phyloP scores from a whole-genome alignment of 352 stramenopile species.

The Thraustotheca clavata region DNA sequence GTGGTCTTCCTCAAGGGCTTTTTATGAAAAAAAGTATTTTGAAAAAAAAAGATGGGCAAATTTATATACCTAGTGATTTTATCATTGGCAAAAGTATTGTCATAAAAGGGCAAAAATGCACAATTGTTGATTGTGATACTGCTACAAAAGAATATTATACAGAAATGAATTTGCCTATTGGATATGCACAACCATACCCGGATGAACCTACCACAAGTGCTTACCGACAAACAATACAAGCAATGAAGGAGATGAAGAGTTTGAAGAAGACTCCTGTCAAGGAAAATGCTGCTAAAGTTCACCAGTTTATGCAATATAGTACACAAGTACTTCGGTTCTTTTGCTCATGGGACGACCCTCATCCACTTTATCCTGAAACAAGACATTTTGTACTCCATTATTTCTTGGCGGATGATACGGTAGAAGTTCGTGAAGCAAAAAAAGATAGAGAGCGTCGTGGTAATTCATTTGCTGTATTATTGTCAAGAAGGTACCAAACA shows the following conservation, averaged over 20 bases:
- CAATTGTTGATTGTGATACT: constrained; percentile 84
- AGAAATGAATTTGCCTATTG: constrained; percentile 32
- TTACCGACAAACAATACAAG: too few species aligned
- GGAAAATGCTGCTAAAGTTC: constrained; percentile 38
- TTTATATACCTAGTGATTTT: constrained; percentile 68
- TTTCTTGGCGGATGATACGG: constrained; percentile 87
- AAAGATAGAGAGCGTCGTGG: constrained; percentile 34
- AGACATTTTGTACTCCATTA: constrained; percentile 87
- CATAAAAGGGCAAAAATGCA: constrained; percentile 74
- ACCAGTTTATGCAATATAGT: constrained; percentile 70
- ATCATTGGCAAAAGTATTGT: constrained; percentile 56
- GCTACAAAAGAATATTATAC: constrained; percentile 77
- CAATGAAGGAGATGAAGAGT: constrained; percentile 50
- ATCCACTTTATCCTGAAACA: constrained; percentile 84
- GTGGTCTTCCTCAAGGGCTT: constrained; percentile 78
- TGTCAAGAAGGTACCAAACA: constrained; percentile 69
- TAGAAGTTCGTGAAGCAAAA: constrained; percentile 83
- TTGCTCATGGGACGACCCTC: constrained; percentile 86
- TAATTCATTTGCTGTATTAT: constrained; percentile 61
- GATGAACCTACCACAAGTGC: constrained; percentile 39
- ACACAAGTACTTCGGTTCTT: constrained; percentile 88
- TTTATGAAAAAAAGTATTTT: constrained; percentile 73
- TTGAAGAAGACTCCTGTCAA: constrained; percentile 37
- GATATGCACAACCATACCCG: constrained; percentile 53
- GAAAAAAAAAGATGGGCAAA: constrained; percentile 26